Evolutionary conservation across 192 early-diverging fungal genomes (phyloP), one percentile per base, ranked within the genome.

Genomic region (Linderina pennispora): DNA sequence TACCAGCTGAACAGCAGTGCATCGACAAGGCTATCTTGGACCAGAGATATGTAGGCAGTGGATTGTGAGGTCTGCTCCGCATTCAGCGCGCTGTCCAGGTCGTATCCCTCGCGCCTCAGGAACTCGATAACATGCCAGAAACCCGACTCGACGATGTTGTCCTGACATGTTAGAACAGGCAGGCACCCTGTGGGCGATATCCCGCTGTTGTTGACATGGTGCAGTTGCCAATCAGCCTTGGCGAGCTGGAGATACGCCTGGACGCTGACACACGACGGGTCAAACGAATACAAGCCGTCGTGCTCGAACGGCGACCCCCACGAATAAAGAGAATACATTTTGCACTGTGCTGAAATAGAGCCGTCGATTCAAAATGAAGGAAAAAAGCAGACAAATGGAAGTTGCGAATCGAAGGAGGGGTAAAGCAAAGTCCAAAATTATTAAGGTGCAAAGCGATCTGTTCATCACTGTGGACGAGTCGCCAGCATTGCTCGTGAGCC

Each of bases 1-100:
- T 85, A 97, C 84, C 86, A 90, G 24, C 77, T 86, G 45, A 83
- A 92, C 18, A 94, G 60, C 75, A 91, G 54, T 6, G 84, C 74
- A 50, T 95, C 88, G 21, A 80, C 79, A 17, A 95, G 61, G 20
- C 76, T 81, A 23, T 88, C 81, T 50, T 91, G 86, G n/a, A 86
- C 72, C 37, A 92, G 55, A n/a, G 78, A 61, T 8, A 76, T 77
- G 52, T 79, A 88, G 20, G 68, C 68, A 0, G 45, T 38, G 8
- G 56, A 44, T 49, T 71, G 68, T 3, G 56, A 37, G 2, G 39
- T 35, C 42, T 71, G 68, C 45, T 71, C 61, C n/a, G 43, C 35
- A 34, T 63, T 51, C 15, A 71, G 49, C 0, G 0, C 23, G 8
- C 40, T 47, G 22, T 62, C 43, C 16, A 58, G 41, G 24, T 60